Conservation (phyloP, 163 green algal species). For the Prototheca wickerhamii region DNA sequence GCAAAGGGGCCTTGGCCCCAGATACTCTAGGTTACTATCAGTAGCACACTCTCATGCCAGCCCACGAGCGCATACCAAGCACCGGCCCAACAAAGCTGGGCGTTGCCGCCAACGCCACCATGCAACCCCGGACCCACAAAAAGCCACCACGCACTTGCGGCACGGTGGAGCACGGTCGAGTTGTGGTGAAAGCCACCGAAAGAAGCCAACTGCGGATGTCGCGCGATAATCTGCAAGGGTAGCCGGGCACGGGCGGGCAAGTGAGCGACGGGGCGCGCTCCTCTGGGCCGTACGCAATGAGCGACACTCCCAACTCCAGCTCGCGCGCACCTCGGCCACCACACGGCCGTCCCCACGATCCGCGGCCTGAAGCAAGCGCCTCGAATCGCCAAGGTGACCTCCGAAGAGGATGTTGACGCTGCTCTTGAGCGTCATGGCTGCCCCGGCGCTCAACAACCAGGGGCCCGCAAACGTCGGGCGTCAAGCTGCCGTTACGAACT, state of each 20-base stretch:
- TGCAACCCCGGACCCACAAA: neutral
- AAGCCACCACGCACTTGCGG: constrained; percentile 8
- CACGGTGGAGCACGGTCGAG: constrained; percentile 21
- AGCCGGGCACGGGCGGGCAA: neutral
- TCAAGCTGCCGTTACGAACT: too few species aligned
- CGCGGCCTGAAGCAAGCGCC: constrained; percentile 10
- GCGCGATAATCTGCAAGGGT: constrained; percentile 12
- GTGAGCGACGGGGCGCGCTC: too few species aligned
- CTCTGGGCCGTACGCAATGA: too few species aligned
- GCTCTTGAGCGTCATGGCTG: constrained; percentile 14
- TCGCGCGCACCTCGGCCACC: constrained; percentile 14
- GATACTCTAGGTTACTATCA: too few species aligned
- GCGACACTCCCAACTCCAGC: too few species aligned
- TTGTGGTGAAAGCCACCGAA: constrained; percentile 24
- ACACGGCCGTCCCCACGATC: constrained; percentile 10
- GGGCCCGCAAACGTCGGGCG: too few species aligned
- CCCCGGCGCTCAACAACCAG: too few species aligned
- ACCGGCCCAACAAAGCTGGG: too few species aligned
- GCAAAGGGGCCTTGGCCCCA: too few species aligned
- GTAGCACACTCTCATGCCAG: too few species aligned
- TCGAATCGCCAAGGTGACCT: constrained; percentile 6
- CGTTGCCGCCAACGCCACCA: neutral
- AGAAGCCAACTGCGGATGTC: constrained; percentile 19
- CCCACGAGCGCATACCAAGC: too few species aligned
- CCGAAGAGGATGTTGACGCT: constrained; percentile 18